Percentiles rank a stretch among this genome's conserved stretches.
phyloP scores from a whole-genome alignment of 352 stramenopile genomes.

The Phytophthora boehmeriae region DNA sequence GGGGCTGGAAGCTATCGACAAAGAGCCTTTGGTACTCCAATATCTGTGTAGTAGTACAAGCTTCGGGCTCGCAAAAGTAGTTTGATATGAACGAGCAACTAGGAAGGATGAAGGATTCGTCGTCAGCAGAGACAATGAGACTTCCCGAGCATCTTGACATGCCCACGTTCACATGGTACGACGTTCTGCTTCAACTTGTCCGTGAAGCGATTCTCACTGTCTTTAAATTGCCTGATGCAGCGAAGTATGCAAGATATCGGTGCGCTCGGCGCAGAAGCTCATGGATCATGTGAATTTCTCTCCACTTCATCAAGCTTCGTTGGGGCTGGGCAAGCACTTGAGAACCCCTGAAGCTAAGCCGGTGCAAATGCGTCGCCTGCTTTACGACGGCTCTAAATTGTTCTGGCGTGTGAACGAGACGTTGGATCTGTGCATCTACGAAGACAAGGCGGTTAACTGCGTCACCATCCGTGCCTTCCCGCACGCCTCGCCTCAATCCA shows the following conservation, averaged over 20 bases:
- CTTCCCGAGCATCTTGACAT: slow-evolving; percentile 40
- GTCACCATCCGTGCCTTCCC: slow-evolving; percentile 72
- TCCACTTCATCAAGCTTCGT: slow-evolving; percentile 81
- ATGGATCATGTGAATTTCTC: slow-evolving; percentile 90
- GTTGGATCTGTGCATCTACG: slow-evolving; percentile 83
- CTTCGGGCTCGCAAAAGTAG: not conserved
- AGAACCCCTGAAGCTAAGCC: slow-evolving; percentile 22
- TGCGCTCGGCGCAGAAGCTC: slow-evolving; percentile 87
- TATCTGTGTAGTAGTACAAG: not conserved
- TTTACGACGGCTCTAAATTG: slow-evolving; percentile 87
- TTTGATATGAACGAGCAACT: not conserved
- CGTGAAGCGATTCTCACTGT: slow-evolving; percentile 6
- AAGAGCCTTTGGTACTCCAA: not conserved
- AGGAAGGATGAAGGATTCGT: not conserved
- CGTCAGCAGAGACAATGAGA: slow-evolving; percentile 26
- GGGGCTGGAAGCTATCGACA: not conserved
- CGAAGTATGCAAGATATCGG: slow-evolving; percentile 89
- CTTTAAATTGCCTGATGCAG: slow-evolving; percentile 30
- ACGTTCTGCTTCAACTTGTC: not conserved
- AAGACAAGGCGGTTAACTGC: slow-evolving; percentile 69
- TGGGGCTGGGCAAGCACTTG: slow-evolving; percentile 49
- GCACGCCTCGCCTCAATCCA: slow-evolving; percentile 37
- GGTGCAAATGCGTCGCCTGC: slow-evolving; percentile 50
- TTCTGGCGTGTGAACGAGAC: slow-evolving; percentile 91
- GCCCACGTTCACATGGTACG: slow-evolving; percentile 78